Evolutionary conservation across 345 rosid species (phyloP).

Genomic region (Luvunga scandens): DNA sequence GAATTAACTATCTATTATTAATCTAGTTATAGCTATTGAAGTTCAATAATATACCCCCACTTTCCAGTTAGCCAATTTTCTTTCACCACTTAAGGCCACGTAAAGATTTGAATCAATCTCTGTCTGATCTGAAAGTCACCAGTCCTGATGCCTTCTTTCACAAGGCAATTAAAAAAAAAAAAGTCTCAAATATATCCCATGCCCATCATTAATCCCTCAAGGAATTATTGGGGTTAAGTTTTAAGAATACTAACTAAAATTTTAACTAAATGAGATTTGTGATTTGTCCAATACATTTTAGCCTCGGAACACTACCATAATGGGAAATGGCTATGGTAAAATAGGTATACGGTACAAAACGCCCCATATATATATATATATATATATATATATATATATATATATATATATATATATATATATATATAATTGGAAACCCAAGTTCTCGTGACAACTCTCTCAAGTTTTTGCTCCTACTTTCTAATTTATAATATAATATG

Average conservation of each 20-base stretch:
- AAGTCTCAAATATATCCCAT: neutral
- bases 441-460: no score
- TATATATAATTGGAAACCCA: no score
- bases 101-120: conserved; percentile 1
- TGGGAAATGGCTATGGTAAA: no score
- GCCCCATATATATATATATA: no score
- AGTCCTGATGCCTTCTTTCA: neutral
- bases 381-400: no score
- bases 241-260: neutral
- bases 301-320: no score
- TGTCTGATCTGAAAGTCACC: neutral
- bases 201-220: neutral
- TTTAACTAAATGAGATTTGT: neutral
- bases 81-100: neutral
- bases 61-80: neutral
- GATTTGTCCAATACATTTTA: neutral
- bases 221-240: no score
- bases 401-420: no score
- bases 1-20: neutral
- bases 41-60: neutral
- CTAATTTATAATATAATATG: no score
- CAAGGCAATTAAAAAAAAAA: neutral
- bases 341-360: no score
- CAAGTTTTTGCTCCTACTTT: no score
- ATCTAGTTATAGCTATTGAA: neutral